Evolutionary conservation across 2,329 filamentous ascomycete species (phyloP), one percentile per base, ranked within the genome.

Genomic region (Bertia moriformis): DNA sequence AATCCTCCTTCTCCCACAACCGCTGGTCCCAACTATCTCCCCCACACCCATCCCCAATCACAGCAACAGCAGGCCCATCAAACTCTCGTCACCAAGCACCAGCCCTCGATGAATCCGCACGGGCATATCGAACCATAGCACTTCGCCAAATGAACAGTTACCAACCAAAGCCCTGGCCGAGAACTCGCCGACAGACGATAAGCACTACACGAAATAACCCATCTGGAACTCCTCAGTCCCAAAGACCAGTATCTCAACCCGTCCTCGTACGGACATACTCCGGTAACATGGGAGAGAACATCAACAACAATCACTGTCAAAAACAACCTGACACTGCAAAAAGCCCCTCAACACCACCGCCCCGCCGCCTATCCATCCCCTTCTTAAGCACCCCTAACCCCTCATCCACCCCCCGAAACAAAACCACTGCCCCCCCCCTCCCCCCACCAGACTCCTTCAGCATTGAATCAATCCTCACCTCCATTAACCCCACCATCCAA

Each of bases 401-500:
- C 7, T 7, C 22, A 10, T 27, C 22, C 22, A 10, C 22, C 22
- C 22, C 7, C 22, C n/a, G 7, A 27, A n/a, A n/a, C n/a, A n/a
- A n/a, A n/a, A n/a, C n/a, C n/a, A 10, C 22, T 10, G 32, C 10
- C 10, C 32, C 32, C 7, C 12, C 12, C 10, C 32, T 35, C 7
- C 32, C 32, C 7, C 17, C 32, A 15, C 10, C 10, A 12, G 15
- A 35, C 7, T 7, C 10, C 10, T 35, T 35, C 15, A 35, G 32
- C 17, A 35, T 35, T 35, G 32, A 35, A 14, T 7, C 7, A 7
- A 35, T 35, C 42, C 55, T 74, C 13, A 61, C 62, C 18, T 67
- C 70, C 19, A 68, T 74, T 40, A 69, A 75, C 41, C 65, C 69
- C 12, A 71, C 77, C 46, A 71, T 78, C 37, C 59, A 67, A 44